These are phyloP conservation scores for Fraxinus greggii DNA, from an alignment of 305 asterid genomes.

Conservation along the genomic window DNA sequence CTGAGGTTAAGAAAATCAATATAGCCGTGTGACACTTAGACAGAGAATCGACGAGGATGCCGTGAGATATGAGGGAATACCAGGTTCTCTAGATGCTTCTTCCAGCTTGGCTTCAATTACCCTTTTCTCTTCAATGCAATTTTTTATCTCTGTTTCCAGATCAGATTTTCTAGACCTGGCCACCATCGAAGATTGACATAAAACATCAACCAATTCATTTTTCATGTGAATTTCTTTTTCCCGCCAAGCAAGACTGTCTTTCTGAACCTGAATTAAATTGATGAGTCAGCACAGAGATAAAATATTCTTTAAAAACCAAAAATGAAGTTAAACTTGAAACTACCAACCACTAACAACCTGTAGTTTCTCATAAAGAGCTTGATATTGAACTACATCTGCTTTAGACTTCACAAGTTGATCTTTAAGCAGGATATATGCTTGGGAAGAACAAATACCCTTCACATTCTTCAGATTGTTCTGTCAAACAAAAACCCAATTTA, in stretches of 20 bases:
- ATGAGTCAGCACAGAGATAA: slow-evolving; percentile 27
- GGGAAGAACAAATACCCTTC: slow-evolving; percentile 65
- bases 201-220: slow-evolving; percentile 75
- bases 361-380: slow-evolving; percentile 72
- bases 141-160: slow-evolving; percentile 66
- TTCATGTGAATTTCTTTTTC: slow-evolving; percentile 76
- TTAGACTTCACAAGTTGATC: slow-evolving; percentile 82
- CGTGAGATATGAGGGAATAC: slow-evolving; percentile 34
- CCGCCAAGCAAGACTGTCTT: slow-evolving; percentile 80
- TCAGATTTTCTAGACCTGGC: slow-evolving; percentile 71
- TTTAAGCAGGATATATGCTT: slow-evolving; percentile 62
- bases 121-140: slow-evolving; percentile 52
- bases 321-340: slow-evolving; percentile 32
- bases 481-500: slow-evolving; percentile 32
- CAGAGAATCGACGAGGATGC: not conserved
- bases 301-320: slow-evolving; percentile 18
- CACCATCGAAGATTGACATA: slow-evolving; percentile 68
- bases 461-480: slow-evolving; percentile 79
- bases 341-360: slow-evolving; percentile 65
- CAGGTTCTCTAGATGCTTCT: slow-evolving; percentile 80
- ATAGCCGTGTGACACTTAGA: slow-evolving; percentile 14
- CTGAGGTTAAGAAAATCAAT: slow-evolving; percentile 43
- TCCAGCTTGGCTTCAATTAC: slow-evolving; percentile 60
- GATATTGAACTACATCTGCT: slow-evolving; percentile 67
- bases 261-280: slow-evolving; percentile 59